A percentile compares a stretch with the other conserved stretches of the same genome.
These are phyloP conservation scores for Aspergillus hancockii DNA, from an alignment of 495 filamentous ascomycete genomes.

Conservation along the genomic window DNA sequence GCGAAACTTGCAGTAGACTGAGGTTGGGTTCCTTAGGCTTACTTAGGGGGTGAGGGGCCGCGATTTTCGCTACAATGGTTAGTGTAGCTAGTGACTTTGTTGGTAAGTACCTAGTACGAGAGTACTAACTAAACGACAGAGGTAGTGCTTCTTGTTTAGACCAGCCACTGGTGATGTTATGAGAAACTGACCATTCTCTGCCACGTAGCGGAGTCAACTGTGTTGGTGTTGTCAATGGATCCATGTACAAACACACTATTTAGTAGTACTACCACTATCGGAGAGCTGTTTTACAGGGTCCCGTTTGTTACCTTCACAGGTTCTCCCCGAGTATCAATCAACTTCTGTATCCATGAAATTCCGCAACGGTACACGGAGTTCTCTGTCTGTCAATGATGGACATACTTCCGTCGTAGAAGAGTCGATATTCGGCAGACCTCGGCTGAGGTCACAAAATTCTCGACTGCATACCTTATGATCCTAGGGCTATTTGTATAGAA, in stretches of 20 bases:
- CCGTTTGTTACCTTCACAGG: too few relatives aligned
- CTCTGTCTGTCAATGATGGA: neutral
- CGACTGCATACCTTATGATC: neutral
- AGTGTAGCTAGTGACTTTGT: neutral
- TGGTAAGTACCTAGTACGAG: neutral
- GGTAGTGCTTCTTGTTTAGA: neutral
- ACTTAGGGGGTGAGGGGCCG: neutral
- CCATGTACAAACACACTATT: neutral
- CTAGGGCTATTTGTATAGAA: neutral
- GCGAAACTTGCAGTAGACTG: conserved; percentile 19
- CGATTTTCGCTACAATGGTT: neutral
- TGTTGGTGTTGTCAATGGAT: neutral
- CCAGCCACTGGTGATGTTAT: neutral
- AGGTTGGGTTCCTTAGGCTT: neutral
- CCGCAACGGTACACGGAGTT: neutral
- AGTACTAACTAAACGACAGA: too few relatives aligned
- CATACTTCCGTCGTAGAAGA: neutral
- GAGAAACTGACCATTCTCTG: neutral
- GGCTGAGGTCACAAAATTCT: neutral
- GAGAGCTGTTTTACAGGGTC: too few relatives aligned
- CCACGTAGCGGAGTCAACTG: neutral
- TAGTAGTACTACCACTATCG: neutral
- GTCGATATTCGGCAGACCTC: neutral
- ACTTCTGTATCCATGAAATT: neutral
- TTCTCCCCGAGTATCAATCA: neutral